phyloP scores from a whole-genome alignment of 192 early-diverging fungal genomes.

The Chytriomyces sp. region DNA sequence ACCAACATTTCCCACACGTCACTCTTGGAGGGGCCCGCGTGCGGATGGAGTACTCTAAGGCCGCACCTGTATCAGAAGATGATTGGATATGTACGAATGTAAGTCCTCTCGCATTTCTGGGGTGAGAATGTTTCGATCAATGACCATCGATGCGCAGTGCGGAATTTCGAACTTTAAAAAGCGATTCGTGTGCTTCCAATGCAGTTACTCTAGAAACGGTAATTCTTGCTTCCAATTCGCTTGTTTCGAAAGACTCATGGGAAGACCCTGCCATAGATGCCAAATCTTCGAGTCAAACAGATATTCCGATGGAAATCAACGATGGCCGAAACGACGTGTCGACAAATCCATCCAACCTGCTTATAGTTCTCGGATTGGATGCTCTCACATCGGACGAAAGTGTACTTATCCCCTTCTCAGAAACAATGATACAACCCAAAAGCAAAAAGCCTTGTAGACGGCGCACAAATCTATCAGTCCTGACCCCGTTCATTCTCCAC shows the following conservation, averaged over 20 bases:
- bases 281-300: background rate
- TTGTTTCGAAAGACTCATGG: no score
- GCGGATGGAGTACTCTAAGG: slow-evolving; percentile 29
- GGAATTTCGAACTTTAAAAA: slow-evolving; percentile 29
- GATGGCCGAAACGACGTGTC: slow-evolving; percentile 66
- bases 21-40: slow-evolving; percentile 6
- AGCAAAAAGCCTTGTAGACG: background rate
- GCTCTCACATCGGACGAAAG: slow-evolving; percentile 63
- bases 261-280: background rate
- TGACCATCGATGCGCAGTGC: slow-evolving; percentile 11
- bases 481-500: background rate
- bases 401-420: slow-evolving; percentile 30
- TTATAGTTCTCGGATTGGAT: slow-evolving; percentile 66
- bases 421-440: background rate
- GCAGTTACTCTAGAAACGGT: slow-evolving; percentile 29
- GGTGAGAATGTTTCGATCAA: background rate
- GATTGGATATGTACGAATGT: slow-evolving; percentile 38
- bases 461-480: no score
- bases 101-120: background rate
- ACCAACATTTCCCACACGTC: slow-evolving; percentile 13
- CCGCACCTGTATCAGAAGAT: slow-evolving; percentile 6
- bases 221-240: no score
- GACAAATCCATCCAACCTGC: slow-evolving; percentile 50
- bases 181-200: slow-evolving; percentile 22
- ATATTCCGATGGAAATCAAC: slow-evolving; percentile 49